Conservation (phyloP, 108 stramenopile species). For the Stephanodiscus minutulus region DNA sequence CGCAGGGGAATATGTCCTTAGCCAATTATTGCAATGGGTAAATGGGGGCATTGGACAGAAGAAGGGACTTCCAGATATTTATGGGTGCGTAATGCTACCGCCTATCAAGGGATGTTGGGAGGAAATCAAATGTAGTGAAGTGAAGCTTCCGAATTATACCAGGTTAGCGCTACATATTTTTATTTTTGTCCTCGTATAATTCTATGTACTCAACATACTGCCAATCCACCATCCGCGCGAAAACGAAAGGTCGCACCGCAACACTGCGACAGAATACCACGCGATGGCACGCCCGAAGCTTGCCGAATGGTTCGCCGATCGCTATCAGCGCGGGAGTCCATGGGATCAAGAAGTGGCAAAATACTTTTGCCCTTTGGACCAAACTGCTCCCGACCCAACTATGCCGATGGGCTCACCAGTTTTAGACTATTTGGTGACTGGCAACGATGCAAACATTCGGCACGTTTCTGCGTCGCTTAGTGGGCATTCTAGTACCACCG, state of each 20-base stretch:
- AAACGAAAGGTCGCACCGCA: background rate
- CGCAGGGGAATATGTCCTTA: slow-evolving; percentile 82
- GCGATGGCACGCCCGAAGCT: slow-evolving; percentile 63
- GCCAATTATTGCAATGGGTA: slow-evolving; percentile 86
- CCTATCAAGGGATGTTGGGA: slow-evolving; percentile 57
- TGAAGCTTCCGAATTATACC: slow-evolving; percentile 35
- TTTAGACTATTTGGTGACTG: slow-evolving; percentile 83
- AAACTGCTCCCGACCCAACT: slow-evolving; percentile 37
- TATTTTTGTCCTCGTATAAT: background rate
- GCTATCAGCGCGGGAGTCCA: slow-evolving; percentile 73
- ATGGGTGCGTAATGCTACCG: slow-evolving; percentile 75
- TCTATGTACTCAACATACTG: slow-evolving; percentile 14
- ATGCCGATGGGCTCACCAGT: slow-evolving; percentile 86
- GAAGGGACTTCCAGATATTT: slow-evolving; percentile 73
- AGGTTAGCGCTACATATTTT: background rate
- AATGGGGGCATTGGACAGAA: slow-evolving; percentile 87
- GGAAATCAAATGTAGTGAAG: slow-evolving; percentile 29
- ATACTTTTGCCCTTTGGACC: slow-evolving; percentile 46
- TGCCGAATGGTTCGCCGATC: slow-evolving; percentile 78
- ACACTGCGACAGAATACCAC: slow-evolving; percentile 51
- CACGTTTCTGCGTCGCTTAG: slow-evolving; percentile 50
- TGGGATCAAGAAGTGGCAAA: slow-evolving; percentile 71
- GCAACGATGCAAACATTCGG: slow-evolving; percentile 71
- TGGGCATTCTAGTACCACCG: slow-evolving; percentile 16
- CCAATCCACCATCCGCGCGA: background rate